Conservation (phyloP, 768 basidiomycete genomes). For the Suillus paluster region DNA sequence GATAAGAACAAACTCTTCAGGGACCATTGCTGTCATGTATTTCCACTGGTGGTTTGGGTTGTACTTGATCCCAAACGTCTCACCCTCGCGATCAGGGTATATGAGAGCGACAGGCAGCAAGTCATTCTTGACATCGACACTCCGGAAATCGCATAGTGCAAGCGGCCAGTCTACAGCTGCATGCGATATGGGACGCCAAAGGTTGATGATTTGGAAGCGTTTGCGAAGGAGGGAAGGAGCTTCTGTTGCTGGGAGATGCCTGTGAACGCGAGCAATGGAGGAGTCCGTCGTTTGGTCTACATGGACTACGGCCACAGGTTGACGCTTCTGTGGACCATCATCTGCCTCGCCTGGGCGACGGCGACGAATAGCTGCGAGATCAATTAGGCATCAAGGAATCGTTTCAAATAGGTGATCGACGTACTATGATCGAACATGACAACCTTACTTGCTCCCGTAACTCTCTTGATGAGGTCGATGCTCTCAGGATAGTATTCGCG, state of each 20-base stretch:
- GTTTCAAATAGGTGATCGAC: constrained; percentile 10
- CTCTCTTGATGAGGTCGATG: constrained; percentile 39
- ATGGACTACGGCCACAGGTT: constrained; percentile 47
- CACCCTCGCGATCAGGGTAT: constrained; percentile 48
- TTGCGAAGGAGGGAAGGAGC: constrained; percentile 42
- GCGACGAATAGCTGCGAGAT: constrained; percentile 45
- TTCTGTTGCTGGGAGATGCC: constrained; percentile 47
- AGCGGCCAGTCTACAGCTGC: constrained; percentile 53
- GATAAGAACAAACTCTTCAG: constrained; percentile 51
- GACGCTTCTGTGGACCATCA: constrained; percentile 44
- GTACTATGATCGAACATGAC: constrained; percentile 49
- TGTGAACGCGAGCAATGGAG: constrained; percentile 45
- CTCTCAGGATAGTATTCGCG: constrained; percentile 46
- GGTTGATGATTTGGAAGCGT: constrained; percentile 57
- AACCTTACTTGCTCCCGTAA: constrained; percentile 42
- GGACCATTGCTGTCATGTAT: constrained; percentile 47
- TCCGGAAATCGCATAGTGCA: constrained; percentile 51
- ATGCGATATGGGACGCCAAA: constrained; percentile 56
- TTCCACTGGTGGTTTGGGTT: constrained; percentile 49
- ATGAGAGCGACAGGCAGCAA: constrained; percentile 41
- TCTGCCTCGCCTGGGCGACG: constrained; percentile 40
- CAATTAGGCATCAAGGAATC: not conserved
- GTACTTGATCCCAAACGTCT: constrained; percentile 45
- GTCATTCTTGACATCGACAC: constrained; percentile 42
- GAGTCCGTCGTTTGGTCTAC: constrained; percentile 50